Evolutionary conservation across 805 yeast species (phyloP), one percentile per base, ranked within the genome.

Genomic region (Crinitomyces ghanaensis): DNA sequence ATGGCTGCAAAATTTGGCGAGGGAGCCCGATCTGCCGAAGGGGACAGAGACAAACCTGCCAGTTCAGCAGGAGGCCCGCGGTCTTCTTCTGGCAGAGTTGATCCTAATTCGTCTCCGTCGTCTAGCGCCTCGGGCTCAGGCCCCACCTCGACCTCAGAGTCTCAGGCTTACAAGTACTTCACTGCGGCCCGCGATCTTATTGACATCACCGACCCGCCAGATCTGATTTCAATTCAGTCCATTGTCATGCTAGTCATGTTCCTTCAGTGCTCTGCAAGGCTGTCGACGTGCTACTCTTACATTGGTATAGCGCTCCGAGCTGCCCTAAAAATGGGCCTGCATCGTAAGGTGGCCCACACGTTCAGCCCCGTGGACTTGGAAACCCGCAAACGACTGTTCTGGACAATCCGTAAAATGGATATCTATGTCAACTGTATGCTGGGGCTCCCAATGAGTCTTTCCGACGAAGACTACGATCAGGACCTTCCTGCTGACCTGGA

Each of bases 351-450:
- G 22, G 62, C 73, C 27, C 64, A 72, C 43, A 66, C 53, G 11
- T 73, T 74, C 44, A 78, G 78, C 44, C 86, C 86, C 1, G 74
- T 85, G 21, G 93, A 82, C 50, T 62, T 74, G 24, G 95, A 86
- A 49, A 78, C 82, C 1, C 65, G 93, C 39, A 85, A 84, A 54
- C 65, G 95, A 38, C 58, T 86, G 26, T 85, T 85, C 53, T 85
- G 88, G 81, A 78, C 95, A 1, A 77, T 85, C 41, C 79, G 81
- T 53, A 85, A 85, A 53, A 79, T 84, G 78, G 95, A 86, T 50
- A 74, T 83, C 28, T 85, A 86, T 52, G 81, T 84, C 47, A 82
- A 81, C 52, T 79, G 94, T 6, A 74, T 85, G 60, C 53, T 86
- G 42, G 95, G 95, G 2, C 62, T 85, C 32, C 96, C 96, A 1